phyloP scores from a whole-genome alignment of 1,284 basidiomycete species.

The Anthracocystis walkeri region DNA sequence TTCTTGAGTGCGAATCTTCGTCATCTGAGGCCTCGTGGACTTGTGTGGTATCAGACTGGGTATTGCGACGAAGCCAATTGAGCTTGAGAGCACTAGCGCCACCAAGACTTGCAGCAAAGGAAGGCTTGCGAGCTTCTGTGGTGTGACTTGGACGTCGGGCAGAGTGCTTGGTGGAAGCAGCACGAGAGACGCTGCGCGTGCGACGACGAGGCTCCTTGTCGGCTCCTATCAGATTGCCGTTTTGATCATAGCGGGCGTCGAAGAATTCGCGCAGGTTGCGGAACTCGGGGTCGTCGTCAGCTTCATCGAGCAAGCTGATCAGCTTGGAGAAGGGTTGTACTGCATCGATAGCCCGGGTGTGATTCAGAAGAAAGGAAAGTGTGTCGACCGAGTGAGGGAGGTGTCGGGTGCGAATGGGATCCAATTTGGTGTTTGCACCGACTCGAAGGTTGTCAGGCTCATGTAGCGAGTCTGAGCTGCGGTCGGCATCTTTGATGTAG shows the following conservation, averaged over 20 bases:
- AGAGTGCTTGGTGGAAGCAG: conserved; percentile 33
- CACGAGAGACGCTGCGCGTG: conserved; percentile 43
- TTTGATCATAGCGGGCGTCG: conserved; percentile 52
- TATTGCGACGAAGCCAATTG: conserved; percentile 46
- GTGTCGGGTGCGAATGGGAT: conserved; percentile 44
- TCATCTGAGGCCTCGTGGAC: conserved; percentile 41
- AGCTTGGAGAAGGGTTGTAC: conserved; percentile 54
- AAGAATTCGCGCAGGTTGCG: conserved; percentile 61
- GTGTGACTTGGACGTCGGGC: conserved; percentile 26
- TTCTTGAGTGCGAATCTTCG: conserved; percentile 40
- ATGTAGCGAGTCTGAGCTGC: conserved; percentile 30
- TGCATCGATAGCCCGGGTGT: conserved; percentile 46
- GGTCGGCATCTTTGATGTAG: conserved; percentile 14
- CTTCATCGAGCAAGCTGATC: conserved; percentile 55
- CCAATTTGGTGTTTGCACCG: conserved; percentile 50
- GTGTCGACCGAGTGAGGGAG: conserved; percentile 49
- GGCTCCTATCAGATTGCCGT: conserved; percentile 26
- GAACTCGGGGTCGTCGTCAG: conserved; percentile 62
- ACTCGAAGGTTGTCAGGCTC: conserved; percentile 38
- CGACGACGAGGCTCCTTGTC: conserved; percentile 41
- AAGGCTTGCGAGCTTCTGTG: conserved; percentile 39
- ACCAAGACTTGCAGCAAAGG: conserved; percentile 49
- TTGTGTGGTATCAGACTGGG: conserved; percentile 26
- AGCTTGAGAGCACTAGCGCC: conserved; percentile 37
- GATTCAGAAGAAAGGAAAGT: conserved; percentile 50